Conservation (phyloP, 1,139 yeast genomes). For the Saccharomyces pastorianus region DNA sequence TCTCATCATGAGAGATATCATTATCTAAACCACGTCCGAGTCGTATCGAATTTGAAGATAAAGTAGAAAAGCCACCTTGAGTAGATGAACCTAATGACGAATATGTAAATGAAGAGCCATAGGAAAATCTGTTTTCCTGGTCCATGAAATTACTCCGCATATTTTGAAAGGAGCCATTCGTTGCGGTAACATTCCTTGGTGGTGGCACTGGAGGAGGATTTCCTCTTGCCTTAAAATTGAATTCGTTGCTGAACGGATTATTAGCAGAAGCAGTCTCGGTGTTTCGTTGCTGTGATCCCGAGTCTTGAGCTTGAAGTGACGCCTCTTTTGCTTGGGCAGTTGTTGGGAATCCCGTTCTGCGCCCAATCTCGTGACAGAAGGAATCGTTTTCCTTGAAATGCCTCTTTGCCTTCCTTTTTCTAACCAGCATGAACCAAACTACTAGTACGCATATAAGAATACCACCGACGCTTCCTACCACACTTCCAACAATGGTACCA, state of each 20-base stretch:
- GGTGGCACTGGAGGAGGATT: conserved; percentile 9
- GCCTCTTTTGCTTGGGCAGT: background rate
- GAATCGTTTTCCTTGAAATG: background rate
- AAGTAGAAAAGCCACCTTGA: conserved; percentile 5
- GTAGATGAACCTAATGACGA: conserved; percentile 7
- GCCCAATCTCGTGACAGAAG: background rate
- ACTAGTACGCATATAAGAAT: conserved; percentile 6
- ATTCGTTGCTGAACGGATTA: conserved; percentile 19
- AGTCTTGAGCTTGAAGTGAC: background rate
- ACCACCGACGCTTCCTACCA: conserved; percentile 16
- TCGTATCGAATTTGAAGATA: conserved; percentile 9
- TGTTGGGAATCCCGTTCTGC: background rate
- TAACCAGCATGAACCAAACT: conserved; percentile 6
- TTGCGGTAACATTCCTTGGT: conserved; percentile 1
- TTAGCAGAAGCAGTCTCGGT: conserved; percentile 1
- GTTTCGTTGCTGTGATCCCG: conserved; percentile 1
- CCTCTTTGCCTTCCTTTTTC: conserved; percentile 4
- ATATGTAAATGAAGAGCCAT: conserved; percentile 9
- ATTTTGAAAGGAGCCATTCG: background rate
- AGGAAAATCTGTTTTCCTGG: conserved; percentile 8
- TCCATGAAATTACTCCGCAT: background rate
- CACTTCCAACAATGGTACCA: conserved; percentile 15
- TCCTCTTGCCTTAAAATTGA: conserved; percentile 13
- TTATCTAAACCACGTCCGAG: conserved; percentile 3
- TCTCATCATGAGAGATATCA: background rate